phyloP scores from a whole-genome alignment of 768 basidiomycete genomes.

The Pulveroboletus sp. region DNA sequence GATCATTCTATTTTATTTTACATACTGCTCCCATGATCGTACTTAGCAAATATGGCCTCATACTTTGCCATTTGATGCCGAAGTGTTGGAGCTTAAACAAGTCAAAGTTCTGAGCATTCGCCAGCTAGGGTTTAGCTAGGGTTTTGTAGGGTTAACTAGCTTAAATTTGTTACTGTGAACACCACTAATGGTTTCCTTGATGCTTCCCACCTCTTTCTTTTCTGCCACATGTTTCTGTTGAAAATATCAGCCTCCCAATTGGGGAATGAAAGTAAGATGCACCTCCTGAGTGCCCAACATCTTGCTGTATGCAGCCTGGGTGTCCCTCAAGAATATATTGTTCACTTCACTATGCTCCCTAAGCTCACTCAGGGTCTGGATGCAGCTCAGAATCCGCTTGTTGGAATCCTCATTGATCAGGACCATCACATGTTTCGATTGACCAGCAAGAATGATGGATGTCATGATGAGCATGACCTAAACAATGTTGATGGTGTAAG shows the following conservation, averaged over 20 bases:
- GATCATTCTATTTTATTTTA: no score
- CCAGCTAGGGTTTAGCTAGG: no score
- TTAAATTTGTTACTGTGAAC: no score
- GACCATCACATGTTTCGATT: constrained; percentile 89
- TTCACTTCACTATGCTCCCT: constrained; percentile 54
- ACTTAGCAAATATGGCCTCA: no score
- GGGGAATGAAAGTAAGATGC: constrained; percentile 17
- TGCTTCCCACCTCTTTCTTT: constrained; percentile 80
- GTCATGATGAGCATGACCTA: constrained; percentile 98
- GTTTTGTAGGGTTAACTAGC: no score
- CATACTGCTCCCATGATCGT: no score
- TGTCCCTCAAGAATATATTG: constrained; percentile 80
- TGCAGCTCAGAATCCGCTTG: constrained; percentile 95
- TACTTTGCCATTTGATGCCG: no score
- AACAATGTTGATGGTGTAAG: neutral
- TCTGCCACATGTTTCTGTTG: constrained; percentile 82
- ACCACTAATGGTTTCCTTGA: constrained; percentile 56
- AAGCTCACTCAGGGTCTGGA: constrained; percentile 87
- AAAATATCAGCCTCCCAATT: constrained; percentile 5
- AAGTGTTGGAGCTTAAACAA: no score
- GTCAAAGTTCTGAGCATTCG: no score
- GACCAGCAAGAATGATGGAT: constrained; percentile 93
- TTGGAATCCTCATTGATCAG: constrained; percentile 99
- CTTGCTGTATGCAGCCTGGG: constrained; percentile 86
- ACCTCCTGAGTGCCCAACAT: constrained; percentile 96